Evolutionary conservation across 2,329 filamentous ascomycete species (phyloP), one percentile per base, ranked within the genome.

Genomic region (Uncinocarpus reesii): DNA sequence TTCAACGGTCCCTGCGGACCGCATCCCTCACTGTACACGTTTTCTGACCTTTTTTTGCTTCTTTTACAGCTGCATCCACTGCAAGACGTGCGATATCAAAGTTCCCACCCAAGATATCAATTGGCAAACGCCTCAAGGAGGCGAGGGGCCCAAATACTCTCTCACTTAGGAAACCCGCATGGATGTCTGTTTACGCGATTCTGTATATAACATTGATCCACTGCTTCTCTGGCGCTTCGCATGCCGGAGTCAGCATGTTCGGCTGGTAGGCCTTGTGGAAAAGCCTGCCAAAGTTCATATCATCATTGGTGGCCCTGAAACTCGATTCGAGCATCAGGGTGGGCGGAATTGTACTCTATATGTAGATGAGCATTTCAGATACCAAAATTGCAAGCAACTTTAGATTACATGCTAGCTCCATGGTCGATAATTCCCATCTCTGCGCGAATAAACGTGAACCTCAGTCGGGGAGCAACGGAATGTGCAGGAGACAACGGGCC

Each of bases 81-180:
- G 92, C 77, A 98, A 98, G 77, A 98, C 92, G 11, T 98, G 92
- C 66, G 92, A 98, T 67, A 98, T 98, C 72, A 98, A 98, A 72
- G 90, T 87, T 13, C 92, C 92, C 6, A 79, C 83, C 53, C 92
- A 98, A 71, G 92, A 96, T 63, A 96, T 98, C 69, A 95, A 95
- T 67, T 95, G 87, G 87, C 80, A 87, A 58, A 92, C 92, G 26
- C 92, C 92, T 5, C 88, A 95, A 64, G 89, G 92, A 56, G 92
- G 90, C 44, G 92, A 82, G 61, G 79, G 79, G 3, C 79, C 79
- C 7, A 81, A 81, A 62, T 83, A 83, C 58, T 72, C 74, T 46
- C 73, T 81, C 67, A 82, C 78, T 41, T 73, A 62, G 58, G 31
- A 31, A 7, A 11, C 36, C 15, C 23, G 15, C 23, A 32, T 43